Evolutionary conservation across 2,329 filamentous ascomycete genomes (phyloP).

Genomic region (Fusarium sp.): DNA sequence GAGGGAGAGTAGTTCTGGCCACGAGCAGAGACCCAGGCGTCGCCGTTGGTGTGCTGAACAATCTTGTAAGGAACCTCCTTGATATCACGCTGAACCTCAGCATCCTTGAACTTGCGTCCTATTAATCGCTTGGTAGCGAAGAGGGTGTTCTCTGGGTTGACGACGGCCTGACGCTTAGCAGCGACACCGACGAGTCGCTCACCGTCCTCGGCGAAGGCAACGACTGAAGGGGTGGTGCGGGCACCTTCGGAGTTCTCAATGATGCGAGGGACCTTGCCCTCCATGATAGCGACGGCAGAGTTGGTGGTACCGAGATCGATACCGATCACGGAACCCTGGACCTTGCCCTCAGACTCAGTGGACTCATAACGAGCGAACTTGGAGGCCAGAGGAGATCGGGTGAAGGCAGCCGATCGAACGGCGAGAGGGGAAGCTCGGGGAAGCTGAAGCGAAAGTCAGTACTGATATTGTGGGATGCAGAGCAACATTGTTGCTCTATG

Average conservation of each 20-base stretch:
- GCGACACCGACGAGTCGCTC: conserved; percentile 97
- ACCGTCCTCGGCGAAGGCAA: conserved; percentile 94
- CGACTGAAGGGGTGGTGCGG: conserved; percentile 75
- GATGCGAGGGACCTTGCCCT: conserved; percentile 94
- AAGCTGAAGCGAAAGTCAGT: conserved; percentile 64
- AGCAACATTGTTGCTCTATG: background rate
- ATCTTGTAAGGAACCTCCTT: conserved; percentile 99
- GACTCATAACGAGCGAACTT: conserved; percentile 83
- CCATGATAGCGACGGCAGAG: conserved; percentile 97
- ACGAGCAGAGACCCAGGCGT: conserved; percentile 94
- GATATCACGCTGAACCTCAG: conserved; percentile 94
- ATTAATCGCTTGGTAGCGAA: conserved; percentile 99
- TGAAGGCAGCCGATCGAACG: conserved; percentile 73
- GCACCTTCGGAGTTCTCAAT: conserved; percentile 93
- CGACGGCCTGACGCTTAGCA: conserved; percentile 96
- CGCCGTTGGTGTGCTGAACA: conserved; percentile 94
- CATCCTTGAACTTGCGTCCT: conserved; percentile 94
- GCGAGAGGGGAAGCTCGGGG: conserved; percentile 78
- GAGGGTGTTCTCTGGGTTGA: conserved; percentile 98
- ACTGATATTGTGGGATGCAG: conserved; percentile 3
- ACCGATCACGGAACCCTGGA: conserved; percentile 96
- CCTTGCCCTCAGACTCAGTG: conserved; percentile 71
- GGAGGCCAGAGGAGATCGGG: conserved; percentile 77
- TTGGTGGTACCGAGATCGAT: conserved; percentile 99
- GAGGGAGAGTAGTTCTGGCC: conserved; percentile 97